Conservation (phyloP, 352 stramenopile species). For the Thalassiosira mediterranea region DNA sequence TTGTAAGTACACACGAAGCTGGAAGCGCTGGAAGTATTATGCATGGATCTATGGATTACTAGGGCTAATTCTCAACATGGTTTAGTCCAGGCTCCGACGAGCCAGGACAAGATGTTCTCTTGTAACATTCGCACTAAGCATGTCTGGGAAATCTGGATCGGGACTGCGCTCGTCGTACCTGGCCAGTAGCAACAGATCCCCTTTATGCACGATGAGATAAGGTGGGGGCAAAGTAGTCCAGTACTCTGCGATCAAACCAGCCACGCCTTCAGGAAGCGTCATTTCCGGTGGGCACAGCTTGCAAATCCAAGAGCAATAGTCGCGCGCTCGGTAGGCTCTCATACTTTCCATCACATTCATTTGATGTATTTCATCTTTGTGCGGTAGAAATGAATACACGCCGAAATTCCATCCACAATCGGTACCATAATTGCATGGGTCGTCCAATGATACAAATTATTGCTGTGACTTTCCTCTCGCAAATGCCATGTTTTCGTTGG, state of each 20-base stretch:
- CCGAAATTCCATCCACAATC: conserved; percentile 6
- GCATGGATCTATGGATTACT: no score
- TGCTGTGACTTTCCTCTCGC: conserved; percentile 9
- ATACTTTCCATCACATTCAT: conserved; percentile 21
- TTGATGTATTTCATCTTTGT: conserved; percentile 10
- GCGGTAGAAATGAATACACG: background rate
- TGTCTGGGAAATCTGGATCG: conserved; percentile 9
- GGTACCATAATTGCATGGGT: conserved; percentile 21
- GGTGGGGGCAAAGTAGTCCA: conserved; percentile 8
- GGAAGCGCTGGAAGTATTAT: no score
- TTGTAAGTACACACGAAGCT: no score
- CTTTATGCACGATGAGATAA: conserved; percentile 18
- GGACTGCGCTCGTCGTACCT: conserved; percentile 6
- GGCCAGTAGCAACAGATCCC: conserved; percentile 18
- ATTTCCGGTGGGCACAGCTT: conserved; percentile 14
- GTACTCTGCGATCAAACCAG: conserved; percentile 8
- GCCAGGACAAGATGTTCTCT: conserved; percentile 12
- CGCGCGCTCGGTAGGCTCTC: conserved; percentile 7
- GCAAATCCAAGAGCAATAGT: conserved; percentile 21
- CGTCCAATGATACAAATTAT: conserved; percentile 20
- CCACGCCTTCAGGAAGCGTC: conserved; percentile 11
- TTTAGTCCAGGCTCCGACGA: no score
- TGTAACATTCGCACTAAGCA: conserved; percentile 1
- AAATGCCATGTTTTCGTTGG: conserved; percentile 22
- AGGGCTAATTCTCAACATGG: no score